Conservation (phyloP, 768 basidiomycete genomes). For the Lactarius hengduanensis region DNA sequence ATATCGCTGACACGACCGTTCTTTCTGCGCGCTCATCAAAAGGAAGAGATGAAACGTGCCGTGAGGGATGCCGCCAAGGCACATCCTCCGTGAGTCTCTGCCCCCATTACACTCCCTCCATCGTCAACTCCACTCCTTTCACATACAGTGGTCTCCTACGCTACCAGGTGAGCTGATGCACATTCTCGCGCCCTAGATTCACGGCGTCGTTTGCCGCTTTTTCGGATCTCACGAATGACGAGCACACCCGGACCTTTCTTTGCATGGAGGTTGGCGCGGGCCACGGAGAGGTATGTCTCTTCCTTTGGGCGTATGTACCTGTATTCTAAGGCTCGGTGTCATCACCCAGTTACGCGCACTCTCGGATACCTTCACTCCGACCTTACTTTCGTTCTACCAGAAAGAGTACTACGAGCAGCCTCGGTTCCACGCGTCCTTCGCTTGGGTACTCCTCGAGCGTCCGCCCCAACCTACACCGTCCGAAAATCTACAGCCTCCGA, state of each 20-base stretch:
- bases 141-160: background rate
- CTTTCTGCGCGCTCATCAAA: slow-evolving; percentile 76
- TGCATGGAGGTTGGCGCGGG: slow-evolving; percentile 83
- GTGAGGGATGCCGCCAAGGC: slow-evolving; percentile 52
- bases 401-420: slow-evolving; percentile 78
- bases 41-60: slow-evolving; percentile 64
- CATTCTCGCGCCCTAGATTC: slow-evolving; percentile 50
- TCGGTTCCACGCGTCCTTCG: slow-evolving; percentile 86
- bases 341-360: slow-evolving; percentile 56
- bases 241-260: slow-evolving; percentile 77
- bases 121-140: background rate
- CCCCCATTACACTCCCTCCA: slow-evolving; percentile 9
- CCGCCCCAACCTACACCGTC: background rate
- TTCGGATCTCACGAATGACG: slow-evolving; percentile 74
- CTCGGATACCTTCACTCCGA: slow-evolving; percentile 54
- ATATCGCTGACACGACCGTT: slow-evolving; percentile 84
- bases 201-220: slow-evolving; percentile 68
- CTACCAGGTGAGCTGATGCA: slow-evolving; percentile 11
- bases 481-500: background rate
- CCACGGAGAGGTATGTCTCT: slow-evolving; percentile 58
- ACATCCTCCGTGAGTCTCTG: slow-evolving; percentile 45
- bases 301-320: background rate
- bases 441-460: slow-evolving; percentile 71
- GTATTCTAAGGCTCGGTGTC: slow-evolving; percentile 6
- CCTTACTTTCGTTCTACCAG: slow-evolving; percentile 61